Conservation (phyloP, 1,284 basidiomycete species). For the Heterobasidion parviporum region DNA sequence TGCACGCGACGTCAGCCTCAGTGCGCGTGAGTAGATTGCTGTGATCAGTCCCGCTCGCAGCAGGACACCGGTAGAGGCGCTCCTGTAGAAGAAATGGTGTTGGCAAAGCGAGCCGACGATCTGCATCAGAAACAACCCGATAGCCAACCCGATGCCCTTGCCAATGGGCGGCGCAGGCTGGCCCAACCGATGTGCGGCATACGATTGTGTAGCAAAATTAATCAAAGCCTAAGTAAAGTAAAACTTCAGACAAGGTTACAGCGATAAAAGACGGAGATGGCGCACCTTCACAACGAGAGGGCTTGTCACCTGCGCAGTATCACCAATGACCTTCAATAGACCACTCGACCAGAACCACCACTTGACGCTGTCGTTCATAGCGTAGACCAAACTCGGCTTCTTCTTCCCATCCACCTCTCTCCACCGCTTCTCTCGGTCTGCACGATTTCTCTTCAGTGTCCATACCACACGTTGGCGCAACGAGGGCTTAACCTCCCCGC, state of each 20-base stretch:
- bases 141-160: slow-evolving; percentile 65
- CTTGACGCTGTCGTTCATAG: slow-evolving; percentile 78
- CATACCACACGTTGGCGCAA: slow-evolving; percentile 45
- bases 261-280: not conserved
- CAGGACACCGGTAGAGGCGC: slow-evolving; percentile 70
- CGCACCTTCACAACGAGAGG: slow-evolving; percentile 69
- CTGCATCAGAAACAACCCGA: slow-evolving; percentile 69
- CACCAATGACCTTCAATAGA: slow-evolving; percentile 67
- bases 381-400: slow-evolving; percentile 60
- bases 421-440: slow-evolving; percentile 56
- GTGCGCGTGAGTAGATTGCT: slow-evolving; percentile 77
- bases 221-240: slow-evolving; percentile 52
- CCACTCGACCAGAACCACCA: slow-evolving; percentile 82
- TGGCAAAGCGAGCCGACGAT: slow-evolving; percentile 59
- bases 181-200: slow-evolving; percentile 42
- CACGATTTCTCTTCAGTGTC: slow-evolving; percentile 33
- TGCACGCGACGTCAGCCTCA: slow-evolving; percentile 74
- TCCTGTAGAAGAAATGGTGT: slow-evolving; percentile 79
- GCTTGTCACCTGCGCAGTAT: slow-evolving; percentile 66
- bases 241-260: not conserved
- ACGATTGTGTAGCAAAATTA: slow-evolving; percentile 64
- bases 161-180: slow-evolving; percentile 49
- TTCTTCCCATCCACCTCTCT: slow-evolving; percentile 54
- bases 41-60: slow-evolving; percentile 84
- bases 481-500: slow-evolving; percentile 56